Evolutionary conservation across 352 stramenopile genomes (phyloP), one percentile per base, ranked within the genome.

Genomic region (Pythium sp.): DNA sequence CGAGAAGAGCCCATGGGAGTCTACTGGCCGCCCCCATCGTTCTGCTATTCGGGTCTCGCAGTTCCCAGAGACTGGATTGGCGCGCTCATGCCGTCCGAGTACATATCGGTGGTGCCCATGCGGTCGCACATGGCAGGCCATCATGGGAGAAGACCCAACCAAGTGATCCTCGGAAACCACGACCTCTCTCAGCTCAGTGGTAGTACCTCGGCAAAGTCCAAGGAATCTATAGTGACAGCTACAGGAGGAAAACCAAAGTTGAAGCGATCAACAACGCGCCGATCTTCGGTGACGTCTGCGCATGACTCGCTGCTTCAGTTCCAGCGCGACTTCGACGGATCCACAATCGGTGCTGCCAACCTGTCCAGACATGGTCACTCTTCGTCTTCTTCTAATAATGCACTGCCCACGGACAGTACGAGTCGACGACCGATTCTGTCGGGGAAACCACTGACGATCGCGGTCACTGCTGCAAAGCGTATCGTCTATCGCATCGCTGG

Each of bases 31-130:
- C 73, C 83, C 43, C 60, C 71, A 20, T 69, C 75, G 3, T 78
- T 87, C 60, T 87, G 75, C 36, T 78, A 77, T 22, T 72, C 70
- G 53, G 76, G 80, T 0, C 46, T 93, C 0, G 75, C 69, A 24
- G 72, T 93, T 4, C 85, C 85, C 5, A 70, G 77, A 9, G 82
- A 90, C 58, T 93, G 85, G 85, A 57, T 93, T 5, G 83, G 80
- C 15, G 80, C 85, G 5, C 75, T 93, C 32, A 86, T 80, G 70
- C 79, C 79, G 0, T 93, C 85, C 0, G 85, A 93, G 56, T 93
- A 93, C 66, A 83, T 90, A 5, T 83, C 82, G 0, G 57, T 87
- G 1, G 51, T 91, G 14, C 80, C 85, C 2, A 84, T 84, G 72
- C 58, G 70, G 4, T 71, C 71, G 53, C 71, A 68, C 7, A 62